Evolutionary conservation across 2,329 filamentous ascomycete genomes (phyloP).

Genomic region (Escovopsis weberi): DNA sequence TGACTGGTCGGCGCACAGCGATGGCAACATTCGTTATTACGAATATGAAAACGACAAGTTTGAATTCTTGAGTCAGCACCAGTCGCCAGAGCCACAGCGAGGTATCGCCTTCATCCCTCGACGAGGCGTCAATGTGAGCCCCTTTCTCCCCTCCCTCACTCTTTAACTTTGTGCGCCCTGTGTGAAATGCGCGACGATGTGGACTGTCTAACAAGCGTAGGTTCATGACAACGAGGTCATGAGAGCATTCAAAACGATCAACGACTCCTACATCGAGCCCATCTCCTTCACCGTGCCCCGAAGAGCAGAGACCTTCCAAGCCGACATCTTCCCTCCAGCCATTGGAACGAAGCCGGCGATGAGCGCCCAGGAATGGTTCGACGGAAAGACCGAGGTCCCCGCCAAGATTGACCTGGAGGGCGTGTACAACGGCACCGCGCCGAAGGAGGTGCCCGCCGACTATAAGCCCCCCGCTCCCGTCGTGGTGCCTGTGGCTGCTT

Average conservation of each 20-base stretch:
- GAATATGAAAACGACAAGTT: constrained; percentile 99
- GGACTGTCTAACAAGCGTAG: constrained; percentile 23
- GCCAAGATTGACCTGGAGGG: constrained; percentile 90
- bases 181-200: too few species aligned
- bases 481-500: constrained; percentile 27
- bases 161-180: too few species aligned
- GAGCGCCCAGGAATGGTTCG: constrained; percentile 69
- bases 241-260: constrained; percentile 93
- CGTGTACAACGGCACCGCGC: constrained; percentile 70
- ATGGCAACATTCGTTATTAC: constrained; percentile 98
- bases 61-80: constrained; percentile 92
- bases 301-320: constrained; percentile 87
- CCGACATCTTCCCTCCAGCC: constrained; percentile 88
- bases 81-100: constrained; percentile 88
- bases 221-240: constrained; percentile 94
- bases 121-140: constrained; percentile 72
- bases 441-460: constrained; percentile 60
- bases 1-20: constrained; percentile 33
- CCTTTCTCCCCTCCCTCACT: neutral
- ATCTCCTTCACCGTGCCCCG: constrained; percentile 95
- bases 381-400: constrained; percentile 69
- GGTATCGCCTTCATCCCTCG: constrained; percentile 91
- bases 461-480: constrained; percentile 42
- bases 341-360: constrained; percentile 67
- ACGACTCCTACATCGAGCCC: constrained; percentile 86